Evolutionary conservation across 169 alveolate species (phyloP).

Genomic region (Plasmodium chabaudi): DNA sequence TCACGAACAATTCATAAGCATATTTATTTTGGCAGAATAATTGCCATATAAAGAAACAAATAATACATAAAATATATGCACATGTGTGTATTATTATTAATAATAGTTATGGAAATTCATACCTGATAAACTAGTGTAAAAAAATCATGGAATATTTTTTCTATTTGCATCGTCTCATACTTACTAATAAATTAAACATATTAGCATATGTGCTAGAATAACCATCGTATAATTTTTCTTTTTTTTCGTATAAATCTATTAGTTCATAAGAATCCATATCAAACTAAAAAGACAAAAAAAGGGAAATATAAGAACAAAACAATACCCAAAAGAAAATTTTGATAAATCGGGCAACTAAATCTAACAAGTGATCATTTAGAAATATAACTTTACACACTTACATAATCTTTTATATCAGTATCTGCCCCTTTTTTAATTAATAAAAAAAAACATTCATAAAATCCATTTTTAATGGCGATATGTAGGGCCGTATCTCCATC

Average conservation of each 20-base stretch:
- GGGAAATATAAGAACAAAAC: background rate
- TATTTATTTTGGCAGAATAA: no score
- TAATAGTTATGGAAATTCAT: no score
- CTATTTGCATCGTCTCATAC: background rate
- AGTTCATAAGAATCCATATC: constrained; percentile 60
- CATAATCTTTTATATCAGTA: constrained; percentile 47
- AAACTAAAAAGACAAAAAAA: constrained; percentile 25
- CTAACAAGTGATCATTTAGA: no score
- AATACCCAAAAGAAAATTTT: background rate
- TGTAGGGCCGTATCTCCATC: constrained; percentile 75
- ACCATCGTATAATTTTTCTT: constrained; percentile 63
- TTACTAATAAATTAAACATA: constrained; percentile 46
- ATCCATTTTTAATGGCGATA: constrained; percentile 68
- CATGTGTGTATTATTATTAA: no score
- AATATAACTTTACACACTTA: constrained; percentile 13
- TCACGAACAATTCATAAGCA: no score
- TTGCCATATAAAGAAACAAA: no score
- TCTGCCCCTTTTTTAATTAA: constrained; percentile 65
- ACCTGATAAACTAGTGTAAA: background rate
- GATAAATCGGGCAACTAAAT: background rate
- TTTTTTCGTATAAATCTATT: constrained; percentile 45
- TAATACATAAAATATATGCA: no score
- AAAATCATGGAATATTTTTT: background rate
- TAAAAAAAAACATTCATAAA: constrained; percentile 41
- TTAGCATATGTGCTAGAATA: constrained; percentile 31